phyloP scores from a whole-genome alignment of 345 rosid genomes.

The Hypericum androsaemum region DNA sequence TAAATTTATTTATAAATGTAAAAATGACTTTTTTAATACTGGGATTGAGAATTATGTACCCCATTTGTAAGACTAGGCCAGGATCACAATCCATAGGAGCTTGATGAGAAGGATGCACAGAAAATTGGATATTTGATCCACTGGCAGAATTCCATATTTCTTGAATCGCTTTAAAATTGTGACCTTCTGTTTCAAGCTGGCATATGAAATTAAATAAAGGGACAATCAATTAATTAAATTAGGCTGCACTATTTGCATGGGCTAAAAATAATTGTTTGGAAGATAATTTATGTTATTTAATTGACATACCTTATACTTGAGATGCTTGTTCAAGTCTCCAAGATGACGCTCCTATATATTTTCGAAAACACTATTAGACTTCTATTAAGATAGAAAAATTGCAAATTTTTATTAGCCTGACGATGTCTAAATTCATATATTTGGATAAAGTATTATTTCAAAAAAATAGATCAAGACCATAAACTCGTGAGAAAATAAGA shows the following conservation, averaged over 20 bases:
- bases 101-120: constrained; percentile 39
- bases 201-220: constrained; percentile 3
- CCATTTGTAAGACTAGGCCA: constrained; percentile 63
- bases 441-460: no score
- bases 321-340: constrained; percentile 83
- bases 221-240: neutral
- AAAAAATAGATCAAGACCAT: no score
- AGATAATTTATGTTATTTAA: no score
- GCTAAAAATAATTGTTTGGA: no score
- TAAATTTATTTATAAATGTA: neutral
- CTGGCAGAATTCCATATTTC: constrained; percentile 45
- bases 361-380: no score
- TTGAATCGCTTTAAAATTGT: constrained; percentile 39
- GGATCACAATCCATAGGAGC: constrained; percentile 43
- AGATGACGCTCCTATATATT: constrained; percentile 65
- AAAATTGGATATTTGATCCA: constrained; percentile 30
- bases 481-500: no score
- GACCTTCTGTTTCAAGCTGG: constrained; percentile 63
- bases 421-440: no score
- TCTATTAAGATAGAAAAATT: no score
- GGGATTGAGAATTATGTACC: constrained; percentile 26
- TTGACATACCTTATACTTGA: constrained; percentile 49
- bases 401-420: no score
- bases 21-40: neutral
- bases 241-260: no score